Evolutionary conservation across 495 filamentous ascomycete genomes (phyloP), one percentile per base, ranked within the genome.

Genomic region (Penicillium dipodomyicola): DNA sequence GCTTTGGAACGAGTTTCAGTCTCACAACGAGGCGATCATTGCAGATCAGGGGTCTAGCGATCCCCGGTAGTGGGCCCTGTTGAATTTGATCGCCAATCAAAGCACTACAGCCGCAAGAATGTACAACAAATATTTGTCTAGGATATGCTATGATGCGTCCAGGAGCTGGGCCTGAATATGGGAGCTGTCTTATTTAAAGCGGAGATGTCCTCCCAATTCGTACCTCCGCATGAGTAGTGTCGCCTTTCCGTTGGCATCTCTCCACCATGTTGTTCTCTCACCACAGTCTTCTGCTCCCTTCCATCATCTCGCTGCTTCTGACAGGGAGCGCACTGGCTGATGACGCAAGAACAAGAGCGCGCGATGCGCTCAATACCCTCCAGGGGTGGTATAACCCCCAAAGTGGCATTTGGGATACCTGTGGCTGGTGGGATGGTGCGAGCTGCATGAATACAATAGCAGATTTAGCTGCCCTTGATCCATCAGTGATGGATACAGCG

Each of bases 341-440:
- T 29, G 58, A 67, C 22, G 56, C 58, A 5, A 43, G 5, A n/a
- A 54, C 67, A 15, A 68, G 82, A 56, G 77, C 83, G 6, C 67
- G 76, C 32, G 55, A 67, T 19, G 82, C 73, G 6, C 61, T 83
- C 46, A 62, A 71, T 25, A 66, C 77, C 10, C 76, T 90, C 3
- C 85, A 89, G 60, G 54, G 43, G 22, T 90, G 84, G 83, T 91
- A 90, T 58, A 80, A 88, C 64, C 49, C 56, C 4, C 59, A 60
- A 8, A 86, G 77, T 0, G 87, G 87, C 15, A 71, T 89, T 11
- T 91, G 85, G 84, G 66, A 82, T 58, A 85, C 82, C 0, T 77
- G 74, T 25, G 84, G 84, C 2, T 92, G 88, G 88, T 92, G 88
- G 88, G 88, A 91, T 69, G 82, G 80, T 39, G 88, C 84, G 54